A percentile compares a stretch with the other conserved stretches of the same genome.
These are phyloP conservation scores for Harringtonia lauricola DNA, from an alignment of 2,329 filamentous ascomycete genomes.

Conservation along the genomic window DNA sequence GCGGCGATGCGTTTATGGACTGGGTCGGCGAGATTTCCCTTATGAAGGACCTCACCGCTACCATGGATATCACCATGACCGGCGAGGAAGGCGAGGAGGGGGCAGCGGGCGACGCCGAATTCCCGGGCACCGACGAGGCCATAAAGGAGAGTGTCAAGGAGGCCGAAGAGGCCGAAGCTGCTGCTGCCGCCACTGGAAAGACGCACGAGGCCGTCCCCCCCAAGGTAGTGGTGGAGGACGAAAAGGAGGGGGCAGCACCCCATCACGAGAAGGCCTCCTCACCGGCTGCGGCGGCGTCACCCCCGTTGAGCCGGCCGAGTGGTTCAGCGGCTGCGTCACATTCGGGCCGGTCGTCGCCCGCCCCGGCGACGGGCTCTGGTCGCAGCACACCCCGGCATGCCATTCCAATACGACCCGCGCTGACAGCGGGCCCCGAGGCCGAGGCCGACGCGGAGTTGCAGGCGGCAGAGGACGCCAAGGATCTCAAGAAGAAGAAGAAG, in stretches of 20 bases:
- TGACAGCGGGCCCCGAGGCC: slow-evolving; percentile 75
- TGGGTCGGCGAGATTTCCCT: slow-evolving; percentile 97
- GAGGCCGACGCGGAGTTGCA: slow-evolving; percentile 61
- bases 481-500: slow-evolving; percentile 62
- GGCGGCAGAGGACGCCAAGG: slow-evolving; percentile 60
- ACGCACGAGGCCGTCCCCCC: slow-evolving; percentile 21
- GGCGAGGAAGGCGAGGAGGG: slow-evolving; percentile 47
- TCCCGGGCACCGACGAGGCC: slow-evolving; percentile 46
- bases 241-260: slow-evolving; percentile 17
- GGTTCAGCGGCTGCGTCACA: background rate
- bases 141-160: slow-evolving; percentile 41
- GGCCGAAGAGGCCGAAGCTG: slow-evolving; percentile 19
- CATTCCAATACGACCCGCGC: slow-evolving; percentile 70
- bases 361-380: slow-evolving; percentile 25
- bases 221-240: slow-evolving; percentile 27
- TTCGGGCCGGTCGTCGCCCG: slow-evolving; percentile 2
- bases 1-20: slow-evolving; percentile 89
- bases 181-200: slow-evolving; percentile 22
- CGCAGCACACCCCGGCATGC: slow-evolving; percentile 29
- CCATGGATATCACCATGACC: slow-evolving; percentile 94
- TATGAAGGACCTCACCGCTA: slow-evolving; percentile 96
- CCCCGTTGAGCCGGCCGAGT: background rate
- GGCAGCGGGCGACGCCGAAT: slow-evolving; percentile 37
- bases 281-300: background rate
- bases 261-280: background rate